Base-by-base conservation (phyloP, 2,329 filamentous ascomycete species). In the Cordyceps sp. region DNA sequence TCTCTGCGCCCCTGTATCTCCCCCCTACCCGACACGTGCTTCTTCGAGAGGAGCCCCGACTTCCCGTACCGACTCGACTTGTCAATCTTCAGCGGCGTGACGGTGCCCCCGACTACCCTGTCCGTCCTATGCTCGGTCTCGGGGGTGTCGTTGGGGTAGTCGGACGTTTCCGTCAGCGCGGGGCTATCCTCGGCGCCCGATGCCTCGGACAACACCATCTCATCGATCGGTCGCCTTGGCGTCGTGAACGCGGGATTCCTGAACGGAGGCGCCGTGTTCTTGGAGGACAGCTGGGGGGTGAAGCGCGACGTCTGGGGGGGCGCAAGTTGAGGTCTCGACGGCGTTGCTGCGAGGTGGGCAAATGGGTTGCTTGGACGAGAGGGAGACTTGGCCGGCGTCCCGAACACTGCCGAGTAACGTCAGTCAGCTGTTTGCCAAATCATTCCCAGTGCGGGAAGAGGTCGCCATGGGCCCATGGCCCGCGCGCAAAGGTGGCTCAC, bases 161-260 rank as follows among this genome's bases (percentile, higher is more conserved):
- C 69, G 0, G 71, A 73, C 26, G 48, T 56, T 41, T 76, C 72
- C 28, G 67, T 73, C 45, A 57, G 53, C 18, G 65, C 67, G 14
- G 73, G 73, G 38, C 72, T 77, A 14, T 69, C 66, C 38, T 78
- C 73, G 27, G 64, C 61, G 19, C 64, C 63, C 4, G 69, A 74
- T 26, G 57, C 54, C 43, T 74, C 70, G 4, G 69, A 71, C 30
- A 68, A 52, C 3, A 58, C 45, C 13, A 62, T 54, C 22, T 68
- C 59, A 23, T 75, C 69, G 36, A 67, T 57, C 0, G 66, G 62
- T 36, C 64, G 69, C 30, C 73, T 65, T 1, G 72, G 73, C 0
- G 73, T 78, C 3, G 66, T 74, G 39, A 78, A 78, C 3, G 71
- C 65, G 1, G 72, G 68, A 40, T 77, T 77, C 16, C 72, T 66